Evolutionary conservation across 2,329 filamentous ascomycete genomes (phyloP), one percentile per base, ranked within the genome.

Genomic region (Colletotrichum sansevieriae): DNA sequence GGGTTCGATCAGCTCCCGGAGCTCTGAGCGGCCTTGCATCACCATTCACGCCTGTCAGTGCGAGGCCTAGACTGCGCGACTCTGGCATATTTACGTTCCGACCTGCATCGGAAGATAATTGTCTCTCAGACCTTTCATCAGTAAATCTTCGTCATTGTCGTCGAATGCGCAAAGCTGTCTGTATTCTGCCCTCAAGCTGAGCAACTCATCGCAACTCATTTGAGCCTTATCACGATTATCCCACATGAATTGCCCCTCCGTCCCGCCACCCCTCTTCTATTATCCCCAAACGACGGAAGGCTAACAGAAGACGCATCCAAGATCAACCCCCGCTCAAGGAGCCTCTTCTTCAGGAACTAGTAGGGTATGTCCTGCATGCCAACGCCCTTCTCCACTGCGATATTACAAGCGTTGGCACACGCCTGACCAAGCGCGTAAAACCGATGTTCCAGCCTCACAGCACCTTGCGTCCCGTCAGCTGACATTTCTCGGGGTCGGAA

Each of bases 351-450:
- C 46, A 68, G 51, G 8, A 43, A 11, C 37, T 35, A 44, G 18
- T 68, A 71, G 6, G 60, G 63, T 8, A 65, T 59, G 4, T 68
- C 46, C 60, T 70, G 47, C 18, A 64, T 5, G 15, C 2, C 11
- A 12, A 49, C 7, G 4, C 35, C 47, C 11, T 51, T 46, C 46
- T 58, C 52, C 11, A 70, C 39, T 10, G 67, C 70, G 35, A 71
- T 70, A 62, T 71, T 41, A 22, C 62, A 59, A 5, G 62, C 70
- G 37, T 70, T 64, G 9, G 49, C 67, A 25, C 58, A 68, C 33
- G 68, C 68, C 44, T 69, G 64, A 33, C 60, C 68, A 7, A 71
- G 25, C 18, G 59, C 60, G 51, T 65, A 58, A 12, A 65, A 71
- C 54, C 62, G 65, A 33, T 70, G 70, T 41, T 72, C 64, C 41